Evolutionary conservation across 2,329 filamentous ascomycete species (phyloP), one percentile per base, ranked within the genome.

Genomic region (Tolypocladium guangdongense): DNA sequence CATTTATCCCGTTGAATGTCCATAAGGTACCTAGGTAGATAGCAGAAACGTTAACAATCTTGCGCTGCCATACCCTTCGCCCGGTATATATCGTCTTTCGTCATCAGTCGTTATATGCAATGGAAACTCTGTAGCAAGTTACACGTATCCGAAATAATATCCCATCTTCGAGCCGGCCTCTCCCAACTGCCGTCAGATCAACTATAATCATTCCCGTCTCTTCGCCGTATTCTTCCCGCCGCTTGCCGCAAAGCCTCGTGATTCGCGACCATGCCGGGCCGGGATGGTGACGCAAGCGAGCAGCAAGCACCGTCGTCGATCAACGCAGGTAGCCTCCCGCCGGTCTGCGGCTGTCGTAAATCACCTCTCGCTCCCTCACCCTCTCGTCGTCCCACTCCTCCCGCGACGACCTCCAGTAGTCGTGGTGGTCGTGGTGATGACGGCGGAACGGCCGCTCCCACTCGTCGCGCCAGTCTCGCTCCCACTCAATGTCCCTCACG

Each of bases 361-460:
- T 69, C 52, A 88, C 74, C 63, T 89, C 86, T 35, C 82, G 78
- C 71, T 89, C 86, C 56, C 82, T 79, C 59, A 85, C 75, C 24
- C 78, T 74, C 60, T 87, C 83, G 52, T 87, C 83, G 41, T 84
- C 83, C 58, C 75, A 76, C 50, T 60, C 62, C 62, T 68, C 62
- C 54, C 64, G 56, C 7, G 53, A 49, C 18, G 50, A 46, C 58
- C 62, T 55, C 43, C 59, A 59, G 52, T 61, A 63, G 55, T 64
- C 58, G 36, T 56, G 60, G 36, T 62, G 65, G 50, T 64, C 64
- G 54, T 68, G 66, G 53, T 66, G 60, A 50, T 63, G 69, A 52
- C 67, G 67, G 52, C 65, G 67, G 57, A 70, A 65, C 45, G 67
- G 66, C 47, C 74, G 70, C 50, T 76, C 77, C 66, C 73, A 75